These are phyloP conservation scores for Phytomonas sp. DNA, from an alignment of 208 protist species.

Conservation along the genomic window DNA sequence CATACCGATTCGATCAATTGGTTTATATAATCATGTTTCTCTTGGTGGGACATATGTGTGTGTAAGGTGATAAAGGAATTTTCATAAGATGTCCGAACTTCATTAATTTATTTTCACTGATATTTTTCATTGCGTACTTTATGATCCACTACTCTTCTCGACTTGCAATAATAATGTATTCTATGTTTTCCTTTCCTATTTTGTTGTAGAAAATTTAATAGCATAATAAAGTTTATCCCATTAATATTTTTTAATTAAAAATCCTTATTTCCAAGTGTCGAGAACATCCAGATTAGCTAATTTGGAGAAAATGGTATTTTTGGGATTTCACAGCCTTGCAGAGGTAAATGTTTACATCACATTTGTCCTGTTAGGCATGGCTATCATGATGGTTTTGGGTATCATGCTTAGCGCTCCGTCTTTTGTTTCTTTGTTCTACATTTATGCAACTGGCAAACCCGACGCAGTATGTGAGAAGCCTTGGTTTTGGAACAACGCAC, in stretches of 20 bases:
- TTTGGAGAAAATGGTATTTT: neutral
- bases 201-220: neutral
- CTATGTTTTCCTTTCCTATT: neutral
- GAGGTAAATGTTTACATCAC: constrained; percentile 74
- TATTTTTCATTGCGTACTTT: neutral
- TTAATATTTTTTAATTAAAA: neutral
- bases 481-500: constrained; percentile 64
- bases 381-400: constrained; percentile 81
- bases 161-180: neutral
- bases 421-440: constrained; percentile 75
- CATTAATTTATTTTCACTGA: neutral
- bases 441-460: constrained; percentile 44
- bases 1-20: neutral
- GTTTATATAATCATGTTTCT: neutral
- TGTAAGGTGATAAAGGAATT: neutral
- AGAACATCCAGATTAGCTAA: neutral
- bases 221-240: neutral
- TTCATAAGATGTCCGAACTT: neutral
- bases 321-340: constrained; percentile 45
- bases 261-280: neutral
- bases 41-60: neutral
- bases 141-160: neutral
- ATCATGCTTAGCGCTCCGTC: constrained; percentile 69
- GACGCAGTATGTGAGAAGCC: constrained; percentile 28
- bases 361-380: constrained; percentile 77